Conservation (phyloP, 306 rosid genomes). For the Lotus japonicus region DNA sequence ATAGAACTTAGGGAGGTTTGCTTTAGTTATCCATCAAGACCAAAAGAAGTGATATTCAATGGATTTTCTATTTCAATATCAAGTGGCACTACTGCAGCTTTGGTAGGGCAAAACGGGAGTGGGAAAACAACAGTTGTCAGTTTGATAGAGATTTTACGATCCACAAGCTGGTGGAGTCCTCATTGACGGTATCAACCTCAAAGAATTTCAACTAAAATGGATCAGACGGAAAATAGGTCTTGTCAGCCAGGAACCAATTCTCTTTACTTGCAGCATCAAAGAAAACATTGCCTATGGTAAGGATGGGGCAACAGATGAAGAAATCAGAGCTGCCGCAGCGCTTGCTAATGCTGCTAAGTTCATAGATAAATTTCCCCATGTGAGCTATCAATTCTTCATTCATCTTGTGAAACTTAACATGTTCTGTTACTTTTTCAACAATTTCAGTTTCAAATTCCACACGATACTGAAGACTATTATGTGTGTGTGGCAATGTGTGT, state of each 20-base stretch:
- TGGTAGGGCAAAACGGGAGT: conserved; percentile 89
- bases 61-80: conserved; percentile 59
- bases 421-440: not conserved
- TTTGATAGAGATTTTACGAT: conserved; percentile 83
- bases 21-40: conserved; percentile 77
- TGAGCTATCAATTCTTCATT: conserved; percentile 14
- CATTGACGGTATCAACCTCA: conserved; percentile 63
- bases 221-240: conserved; percentile 70
- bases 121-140: conserved; percentile 76
- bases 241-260: conserved; percentile 78
- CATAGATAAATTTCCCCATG: conserved; percentile 70
- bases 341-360: conserved; percentile 74
- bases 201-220: conserved; percentile 70
- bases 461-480: not conserved
- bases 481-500: too few species aligned
- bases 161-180: conserved; percentile 73
- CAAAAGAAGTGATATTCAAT: conserved; percentile 44
- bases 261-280: conserved; percentile 60
- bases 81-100: conserved; percentile 62
- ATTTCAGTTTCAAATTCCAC: not conserved
- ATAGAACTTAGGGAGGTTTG: conserved; percentile 55
- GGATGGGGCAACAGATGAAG: conserved; percentile 55
- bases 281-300: conserved; percentile 81
- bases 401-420: not conserved
- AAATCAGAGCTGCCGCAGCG: conserved; percentile 58